These are phyloP conservation scores for Oryza glaberrima DNA, from an alignment of 176 grass and related monocot species.

Conservation along the genomic window DNA sequence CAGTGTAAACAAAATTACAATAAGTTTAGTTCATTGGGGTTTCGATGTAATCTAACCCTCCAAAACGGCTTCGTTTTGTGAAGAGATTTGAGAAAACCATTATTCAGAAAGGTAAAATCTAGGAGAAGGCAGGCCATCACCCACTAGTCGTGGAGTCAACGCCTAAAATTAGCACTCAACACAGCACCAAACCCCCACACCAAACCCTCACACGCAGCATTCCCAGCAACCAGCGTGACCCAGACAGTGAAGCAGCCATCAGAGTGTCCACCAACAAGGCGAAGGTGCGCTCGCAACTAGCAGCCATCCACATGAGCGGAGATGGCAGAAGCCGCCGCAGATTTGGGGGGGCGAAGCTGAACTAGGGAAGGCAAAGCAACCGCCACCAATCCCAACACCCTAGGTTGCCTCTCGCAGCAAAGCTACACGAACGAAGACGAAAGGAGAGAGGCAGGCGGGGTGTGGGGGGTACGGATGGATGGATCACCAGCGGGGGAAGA, in stretches of 20 bases:
- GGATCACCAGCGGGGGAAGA: slow-evolving; percentile 31
- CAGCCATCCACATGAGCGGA: background rate
- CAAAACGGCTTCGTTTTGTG: background rate
- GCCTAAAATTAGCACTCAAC: slow-evolving; percentile 18
- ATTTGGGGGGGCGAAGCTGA: background rate
- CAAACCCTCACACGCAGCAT: no score
- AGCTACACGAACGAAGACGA: background rate
- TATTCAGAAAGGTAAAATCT: background rate
- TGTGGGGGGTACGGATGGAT: background rate
- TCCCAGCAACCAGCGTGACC: no score
- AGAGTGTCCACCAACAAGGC: no score
- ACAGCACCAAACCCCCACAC: background rate
- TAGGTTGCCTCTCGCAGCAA: background rate
- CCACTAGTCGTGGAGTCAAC: background rate
- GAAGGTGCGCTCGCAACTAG: background rate
- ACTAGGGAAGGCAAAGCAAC: background rate
- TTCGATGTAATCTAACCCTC: background rate
- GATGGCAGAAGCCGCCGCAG: background rate
- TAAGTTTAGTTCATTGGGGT: background rate
- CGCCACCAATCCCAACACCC: background rate
- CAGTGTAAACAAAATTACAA: background rate
- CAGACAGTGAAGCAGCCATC: no score
- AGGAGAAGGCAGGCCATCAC: background rate
- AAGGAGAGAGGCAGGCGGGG: no score
- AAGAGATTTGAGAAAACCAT: background rate